A percentile compares a stretch with the other conserved stretches of the same genome.
phyloP scores from a whole-genome alignment of 2,329 filamentous ascomycete genomes.

The Ustulina deusta region DNA sequence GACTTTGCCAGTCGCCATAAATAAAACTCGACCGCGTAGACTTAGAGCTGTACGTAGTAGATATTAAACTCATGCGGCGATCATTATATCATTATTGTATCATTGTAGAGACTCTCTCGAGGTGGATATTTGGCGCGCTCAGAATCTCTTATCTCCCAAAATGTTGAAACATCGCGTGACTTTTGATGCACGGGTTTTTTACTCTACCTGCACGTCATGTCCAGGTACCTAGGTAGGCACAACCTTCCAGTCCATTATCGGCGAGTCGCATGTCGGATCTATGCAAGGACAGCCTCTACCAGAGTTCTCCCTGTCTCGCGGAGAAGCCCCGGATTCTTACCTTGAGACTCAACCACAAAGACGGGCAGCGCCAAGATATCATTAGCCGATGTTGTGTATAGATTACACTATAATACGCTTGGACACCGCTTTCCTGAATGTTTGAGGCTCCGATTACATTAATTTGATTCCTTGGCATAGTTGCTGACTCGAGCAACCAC shows the following conservation, averaged over 20 bases:
- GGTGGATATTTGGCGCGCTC: too few relatives aligned
- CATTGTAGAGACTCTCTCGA: too few relatives aligned
- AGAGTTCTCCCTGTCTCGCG: background rate
- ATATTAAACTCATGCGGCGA: background rate
- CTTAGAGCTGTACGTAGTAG: too few relatives aligned
- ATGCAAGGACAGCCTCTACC: background rate
- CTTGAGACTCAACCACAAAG: background rate
- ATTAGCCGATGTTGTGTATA: background rate
- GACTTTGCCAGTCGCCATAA: background rate
- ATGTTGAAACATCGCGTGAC: conserved; percentile 16
- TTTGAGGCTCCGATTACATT: too few relatives aligned
- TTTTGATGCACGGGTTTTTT: background rate
- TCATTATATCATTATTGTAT: background rate
- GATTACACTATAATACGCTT: background rate
- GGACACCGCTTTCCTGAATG: background rate
- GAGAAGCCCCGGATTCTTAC: background rate
- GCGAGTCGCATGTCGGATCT: background rate
- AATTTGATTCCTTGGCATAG: background rate
- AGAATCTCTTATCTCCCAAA: background rate
- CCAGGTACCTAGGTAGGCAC: background rate
- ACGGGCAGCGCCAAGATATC: background rate
- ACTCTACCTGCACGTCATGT: background rate
- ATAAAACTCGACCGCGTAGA: background rate
- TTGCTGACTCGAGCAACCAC: background rate
- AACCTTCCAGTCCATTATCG: background rate